Evolutionary conservation across 495 filamentous ascomycete genomes (phyloP), one percentile per base, ranked within the genome.

Genomic region (Xeromyces bisporus): DNA sequence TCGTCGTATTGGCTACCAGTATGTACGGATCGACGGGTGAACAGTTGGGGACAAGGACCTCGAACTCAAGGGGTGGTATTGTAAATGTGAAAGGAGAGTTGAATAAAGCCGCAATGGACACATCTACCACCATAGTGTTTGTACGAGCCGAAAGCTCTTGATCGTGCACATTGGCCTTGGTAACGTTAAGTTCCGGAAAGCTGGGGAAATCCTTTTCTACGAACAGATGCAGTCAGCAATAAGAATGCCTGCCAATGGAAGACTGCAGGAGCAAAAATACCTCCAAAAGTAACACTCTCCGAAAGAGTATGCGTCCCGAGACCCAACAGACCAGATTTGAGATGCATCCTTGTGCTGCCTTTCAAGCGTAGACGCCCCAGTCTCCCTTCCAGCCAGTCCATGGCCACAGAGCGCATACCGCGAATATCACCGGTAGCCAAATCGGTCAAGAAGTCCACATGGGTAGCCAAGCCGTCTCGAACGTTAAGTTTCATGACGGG

Each of bases 301-400:
- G 69, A 65, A 21, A 97, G 42, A 7, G 51, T 56, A 43, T 91
- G 82, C 18, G 63, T 71, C 24, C 85, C 84, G 7, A 96, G 60
- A 31, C 63, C 53, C 38, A 94, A 58, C 25, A 89, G 57, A 2
- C 89, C 86, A 17, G 81, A 76, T 51, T 76, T 81, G 7, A 94
- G 43, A 16, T 60, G 56, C 15, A 96, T 44, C 29, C 68, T 58
- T 18, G 80, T 72, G 44, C 69, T 76, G 8, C 79, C 86, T 29
- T 69, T 61, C 2, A 96, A 47, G 29, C 62, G 67, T 18, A 96
- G 49, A 29, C 60, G 55, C 1, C 67, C 66, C 29, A 97, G 50
- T 31, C 64, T 71, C 18, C 87, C 86, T 12, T 80, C 70, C 32
- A 97, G 42, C 75, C 82, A 97, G 48, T 93, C 81, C 39, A 83